Evolutionary conservation across 305 asterid genomes (phyloP).

Genomic region (Caryopteris hybrid): DNA sequence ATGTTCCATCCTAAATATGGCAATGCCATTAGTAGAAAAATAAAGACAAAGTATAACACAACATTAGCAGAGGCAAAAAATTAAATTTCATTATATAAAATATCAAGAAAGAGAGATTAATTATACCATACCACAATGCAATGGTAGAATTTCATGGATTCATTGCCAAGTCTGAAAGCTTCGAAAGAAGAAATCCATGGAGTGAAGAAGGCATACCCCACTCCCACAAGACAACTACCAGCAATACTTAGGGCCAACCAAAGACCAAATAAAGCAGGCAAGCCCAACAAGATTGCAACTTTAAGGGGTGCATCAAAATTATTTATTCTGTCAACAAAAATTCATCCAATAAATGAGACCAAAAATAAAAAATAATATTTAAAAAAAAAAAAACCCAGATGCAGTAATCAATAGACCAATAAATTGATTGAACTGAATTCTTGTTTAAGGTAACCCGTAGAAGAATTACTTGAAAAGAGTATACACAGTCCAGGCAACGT

Average conservation of each 20-base stretch:
- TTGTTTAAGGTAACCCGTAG: not conserved
- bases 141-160: constrained; percentile 56
- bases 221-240: constrained; percentile 73
- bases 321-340: constrained; percentile 46
- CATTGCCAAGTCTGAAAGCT: constrained; percentile 75
- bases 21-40: not conserved
- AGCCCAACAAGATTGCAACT: constrained; percentile 61
- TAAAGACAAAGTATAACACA: not conserved
- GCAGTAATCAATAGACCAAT: not conserved
- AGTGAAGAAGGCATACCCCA: constrained; percentile 93
- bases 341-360: not conserved
- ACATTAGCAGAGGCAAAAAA: not conserved
- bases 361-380: not conserved
- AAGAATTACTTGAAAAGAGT: constrained; percentile 68
- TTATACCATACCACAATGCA: constrained; percentile 60
- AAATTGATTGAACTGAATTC: not conserved
- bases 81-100: not conserved
- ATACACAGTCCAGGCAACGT: constrained; percentile 79
- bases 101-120: not conserved
- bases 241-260: constrained; percentile 95
- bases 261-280: constrained; percentile 75
- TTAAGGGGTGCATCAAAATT: constrained; percentile 81
- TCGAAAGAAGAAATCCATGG: constrained; percentile 96
- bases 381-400: not conserved
- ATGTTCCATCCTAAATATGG: constrained; percentile 75